Base-by-base conservation (phyloP, 192 early-diverging fungal genomes). In the Dissophora ornata region DNA sequence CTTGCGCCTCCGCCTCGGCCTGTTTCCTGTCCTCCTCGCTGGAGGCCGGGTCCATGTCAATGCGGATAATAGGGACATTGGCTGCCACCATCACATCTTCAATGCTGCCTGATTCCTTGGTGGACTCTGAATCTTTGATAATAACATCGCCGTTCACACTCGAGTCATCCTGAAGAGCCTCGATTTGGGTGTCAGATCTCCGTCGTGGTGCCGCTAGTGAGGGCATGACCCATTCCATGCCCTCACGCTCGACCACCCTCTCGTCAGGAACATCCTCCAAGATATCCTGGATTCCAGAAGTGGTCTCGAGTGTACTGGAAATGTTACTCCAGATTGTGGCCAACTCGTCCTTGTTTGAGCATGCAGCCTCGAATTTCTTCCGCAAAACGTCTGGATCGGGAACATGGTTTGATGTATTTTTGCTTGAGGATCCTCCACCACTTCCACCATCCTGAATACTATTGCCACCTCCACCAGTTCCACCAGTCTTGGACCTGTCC, bases 241-340 rank as follows among this genome's bases (percentile, higher is more conserved):
- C 70, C 8, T 65, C 70, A 1, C 49, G 45, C 59, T 74, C 73
- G 18, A 57, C 73, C 0, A 77, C 73, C 16, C 40, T 61, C 34
- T 77, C 64, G n/a, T 77, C 73, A 9, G 73, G 73, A 3, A 77
- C 64, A 36, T 77, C 73, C 53, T 77, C 73, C 15, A 77, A 32
- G 47, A 77, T 77, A 49, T 77, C 73, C 3, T 77, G 73, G 28
- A 77, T 77, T 15, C 73, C 73, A 16, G 73, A 77, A 11, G 62
- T 30, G 2, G 73, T 77, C 22, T 77, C 65, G 24, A 77, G 42
- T 26, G 67, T 64, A 46, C 68, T 79, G 22, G 58, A 64, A 10
- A 73, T 67, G 6, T 82, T 70, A 13, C 86, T 79, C 92, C 91
- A 95, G 58, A 95, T 90, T 70, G 85, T 80, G 42, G 81, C 63